phyloP scores from a whole-genome alignment of 148 eudicot species.

The Rhododendron simsii region DNA sequence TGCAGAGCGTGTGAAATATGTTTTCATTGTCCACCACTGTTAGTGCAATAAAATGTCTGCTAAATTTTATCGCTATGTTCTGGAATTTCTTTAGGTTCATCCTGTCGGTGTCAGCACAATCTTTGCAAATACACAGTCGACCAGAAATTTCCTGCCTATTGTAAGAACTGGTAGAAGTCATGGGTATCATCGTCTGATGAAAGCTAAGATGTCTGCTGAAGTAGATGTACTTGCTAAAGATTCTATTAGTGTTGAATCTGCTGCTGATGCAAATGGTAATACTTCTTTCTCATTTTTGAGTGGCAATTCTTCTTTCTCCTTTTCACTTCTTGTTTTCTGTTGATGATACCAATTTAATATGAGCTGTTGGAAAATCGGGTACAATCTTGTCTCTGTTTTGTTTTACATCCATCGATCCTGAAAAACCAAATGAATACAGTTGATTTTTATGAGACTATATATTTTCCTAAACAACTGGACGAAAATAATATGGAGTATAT shows the following conservation, averaged over 20 bases:
- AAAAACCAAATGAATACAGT: neutral
- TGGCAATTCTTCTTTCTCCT: slow-evolving; percentile 36
- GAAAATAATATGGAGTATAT: neutral
- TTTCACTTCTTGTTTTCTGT: neutral
- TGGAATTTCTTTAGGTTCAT: slow-evolving; percentile 28
- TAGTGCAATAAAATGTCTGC: neutral
- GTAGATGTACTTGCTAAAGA: slow-evolving; percentile 50
- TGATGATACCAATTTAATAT: neutral
- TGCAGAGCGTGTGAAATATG: neutral
- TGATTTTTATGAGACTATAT: neutral
- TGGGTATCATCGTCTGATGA: slow-evolving; percentile 25
- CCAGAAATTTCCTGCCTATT: slow-evolving; percentile 15
- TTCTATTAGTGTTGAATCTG: slow-evolving; percentile 21
- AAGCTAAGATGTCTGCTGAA: slow-evolving; percentile 41
- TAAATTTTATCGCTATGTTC: neutral
- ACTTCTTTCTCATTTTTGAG: slow-evolving; percentile 5
- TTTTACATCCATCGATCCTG: neutral
- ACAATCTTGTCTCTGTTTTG: neutral
- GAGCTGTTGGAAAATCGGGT: neutral
- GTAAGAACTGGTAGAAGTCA: slow-evolving; percentile 28
- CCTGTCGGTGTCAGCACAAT: slow-evolving; percentile 21
- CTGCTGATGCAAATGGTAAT: slow-evolving; percentile 48
- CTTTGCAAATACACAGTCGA: slow-evolving; percentile 15
- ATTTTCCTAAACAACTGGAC: neutral
- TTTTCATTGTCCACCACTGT: neutral